These are phyloP conservation scores for Lolium rigidum DNA, from an alignment of 176 grass and related monocot species.

Conservation along the genomic window DNA sequence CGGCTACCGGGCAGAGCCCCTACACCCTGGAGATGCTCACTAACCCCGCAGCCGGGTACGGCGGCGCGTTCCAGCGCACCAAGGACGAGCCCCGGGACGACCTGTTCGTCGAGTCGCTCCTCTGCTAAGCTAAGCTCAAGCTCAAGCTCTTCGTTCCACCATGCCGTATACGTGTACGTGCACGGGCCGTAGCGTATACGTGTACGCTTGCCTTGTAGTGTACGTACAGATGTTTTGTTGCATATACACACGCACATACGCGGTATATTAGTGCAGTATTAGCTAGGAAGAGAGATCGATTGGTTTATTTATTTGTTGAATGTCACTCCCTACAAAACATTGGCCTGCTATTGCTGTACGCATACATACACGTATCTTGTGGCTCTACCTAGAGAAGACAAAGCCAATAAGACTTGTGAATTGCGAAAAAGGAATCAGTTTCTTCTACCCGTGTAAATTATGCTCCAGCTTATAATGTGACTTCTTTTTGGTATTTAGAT, in stretches of 20 bases:
- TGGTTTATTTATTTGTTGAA: neutral
- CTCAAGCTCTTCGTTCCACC: neutral
- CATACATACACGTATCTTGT: neutral
- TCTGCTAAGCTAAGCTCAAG: constrained; percentile 34
- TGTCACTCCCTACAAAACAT: neutral
- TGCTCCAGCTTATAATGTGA: neutral
- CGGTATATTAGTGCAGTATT: neutral
- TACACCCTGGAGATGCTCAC: constrained; percentile 49
- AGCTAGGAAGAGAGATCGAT: constrained; percentile 1
- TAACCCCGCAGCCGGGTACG: neutral
- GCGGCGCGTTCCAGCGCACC: constrained; percentile 43
- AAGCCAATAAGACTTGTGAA: neutral
- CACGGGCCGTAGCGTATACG: neutral
- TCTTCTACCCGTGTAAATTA: neutral
- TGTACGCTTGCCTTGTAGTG: neutral
- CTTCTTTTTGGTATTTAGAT: neutral
- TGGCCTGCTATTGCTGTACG: neutral
- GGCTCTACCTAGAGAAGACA: neutral
- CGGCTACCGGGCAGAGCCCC: neutral
- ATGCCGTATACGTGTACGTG: constrained; percentile 11
- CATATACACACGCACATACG: neutral
- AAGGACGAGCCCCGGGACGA: constrained; percentile 79
- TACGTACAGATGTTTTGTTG: neutral
- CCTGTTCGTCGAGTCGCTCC: constrained; percentile 67
- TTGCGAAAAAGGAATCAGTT: neutral